Conservation (phyloP, 169 alveolate species). For the Plasmodium ovale region DNA sequence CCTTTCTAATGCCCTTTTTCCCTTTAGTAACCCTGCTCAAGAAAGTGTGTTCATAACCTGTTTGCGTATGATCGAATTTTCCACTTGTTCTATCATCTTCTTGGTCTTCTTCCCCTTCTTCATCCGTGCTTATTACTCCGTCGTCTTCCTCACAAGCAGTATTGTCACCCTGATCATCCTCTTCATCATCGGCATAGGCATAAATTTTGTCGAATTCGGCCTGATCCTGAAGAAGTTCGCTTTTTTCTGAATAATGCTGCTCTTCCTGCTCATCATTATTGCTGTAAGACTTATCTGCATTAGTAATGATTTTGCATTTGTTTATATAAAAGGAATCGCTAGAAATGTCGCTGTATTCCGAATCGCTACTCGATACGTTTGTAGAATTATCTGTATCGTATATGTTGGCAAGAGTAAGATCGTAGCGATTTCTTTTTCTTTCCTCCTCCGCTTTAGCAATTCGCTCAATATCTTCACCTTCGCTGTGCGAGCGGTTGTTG, state of each 20-base stretch:
- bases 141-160: slow-evolving; percentile 24
- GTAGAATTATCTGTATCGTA: slow-evolving; percentile 74
- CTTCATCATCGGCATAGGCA: slow-evolving; percentile 21
- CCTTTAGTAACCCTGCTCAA: neutral
- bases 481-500: neutral
- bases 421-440: slow-evolving; percentile 18
- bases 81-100: neutral
- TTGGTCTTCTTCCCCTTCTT: slow-evolving; percentile 8
- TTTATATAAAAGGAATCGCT: slow-evolving; percentile 44
- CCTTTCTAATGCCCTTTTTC: neutral
- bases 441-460: neutral
- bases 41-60: neutral
- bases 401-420: slow-evolving; percentile 43
- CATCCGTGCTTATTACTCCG: slow-evolving; percentile 5
- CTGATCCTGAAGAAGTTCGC: neutral
- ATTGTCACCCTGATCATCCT: slow-evolving; percentile 5
- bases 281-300: neutral
- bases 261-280: neutral
- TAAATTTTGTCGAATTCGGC: slow-evolving; percentile 39
- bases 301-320: neutral
- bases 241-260: slow-evolving; percentile 1
- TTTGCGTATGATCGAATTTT: neutral
- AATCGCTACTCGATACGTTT: slow-evolving; percentile 3
- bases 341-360: slow-evolving; percentile 65
- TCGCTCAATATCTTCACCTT: neutral